Base-by-base conservation (phyloP, 2,329 filamentous ascomycete genomes). In the Lachnellula occidentalis region DNA sequence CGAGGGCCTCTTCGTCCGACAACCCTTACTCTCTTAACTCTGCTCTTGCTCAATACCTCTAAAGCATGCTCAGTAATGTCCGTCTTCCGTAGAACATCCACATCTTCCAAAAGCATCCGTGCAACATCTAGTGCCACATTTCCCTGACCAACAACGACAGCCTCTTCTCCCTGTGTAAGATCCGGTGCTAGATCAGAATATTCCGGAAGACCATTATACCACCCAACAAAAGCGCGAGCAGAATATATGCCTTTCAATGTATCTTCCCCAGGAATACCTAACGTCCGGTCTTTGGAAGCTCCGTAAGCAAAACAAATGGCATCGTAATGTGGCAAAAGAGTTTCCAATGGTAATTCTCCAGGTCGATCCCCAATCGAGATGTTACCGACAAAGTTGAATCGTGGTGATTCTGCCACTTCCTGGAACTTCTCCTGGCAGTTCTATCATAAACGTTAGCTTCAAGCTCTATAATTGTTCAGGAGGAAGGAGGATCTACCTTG, bases 41-140 rank as follows among this genome's bases (percentile, higher is more conserved):
- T 86, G 69, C 88, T 96, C 61, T 76, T 80, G 1, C 83, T 78
- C 42, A 99, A 71, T 0, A 80, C 79, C 50, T 90, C 85, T 14
- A 97, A 71, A 1, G 94, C 94, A 64, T 89, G 81, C 58, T 91
- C 88, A 1, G 92, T 85, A 47, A 99, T 97, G 68, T 99, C 94
- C 0, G 94, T 96, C 65, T 85, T 85, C 6, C 81, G 78, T 45
- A 99, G 75, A 21, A 79, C 73, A 64, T 92, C 83, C 1, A 95
- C 75, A 57, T 88, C 82, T 50, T 87, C 85, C 14, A 99, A 77
- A 5, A 99, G 75, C 65, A 95, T 92, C 24, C 95, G 82, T 1
- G 92, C 91, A 15, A 99, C 89, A 69, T 99, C 94, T 47, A 99
- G 76, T 0, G 94, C 94, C 8, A 99, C 94, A 71, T 99, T 99